These are phyloP conservation scores for Draba incana DNA, from an alignment of 345 rosid species.

Conservation along the genomic window DNA sequence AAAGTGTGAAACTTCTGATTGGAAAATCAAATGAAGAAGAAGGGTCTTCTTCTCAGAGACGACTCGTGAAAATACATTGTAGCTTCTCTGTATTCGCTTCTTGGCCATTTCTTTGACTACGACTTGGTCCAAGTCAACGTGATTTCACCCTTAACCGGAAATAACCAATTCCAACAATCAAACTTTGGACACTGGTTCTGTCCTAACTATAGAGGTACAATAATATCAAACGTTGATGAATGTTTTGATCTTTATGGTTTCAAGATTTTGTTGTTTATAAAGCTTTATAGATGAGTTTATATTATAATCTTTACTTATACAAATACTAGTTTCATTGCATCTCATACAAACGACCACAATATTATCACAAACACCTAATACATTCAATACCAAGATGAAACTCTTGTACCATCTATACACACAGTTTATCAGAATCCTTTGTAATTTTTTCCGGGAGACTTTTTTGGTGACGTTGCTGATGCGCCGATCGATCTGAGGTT, in stretches of 20 bases:
- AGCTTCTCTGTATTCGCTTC: not conserved
- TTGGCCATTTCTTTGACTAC: not conserved
- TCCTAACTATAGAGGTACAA: not conserved
- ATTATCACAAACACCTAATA: slow-evolving; percentile 27
- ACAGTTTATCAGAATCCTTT: slow-evolving; percentile 41
- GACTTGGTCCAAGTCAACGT: slow-evolving; percentile 1
- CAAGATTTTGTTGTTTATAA: not conserved
- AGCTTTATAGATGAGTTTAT: slow-evolving; percentile 22
- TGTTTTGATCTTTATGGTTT: not conserved
- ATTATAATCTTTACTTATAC: slow-evolving; percentile 25
- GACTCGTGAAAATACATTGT: slow-evolving; percentile 2
- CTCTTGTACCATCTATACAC: slow-evolving; percentile 35
- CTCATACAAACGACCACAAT: slow-evolving; percentile 35
- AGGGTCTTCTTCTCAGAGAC: slow-evolving; percentile 10
- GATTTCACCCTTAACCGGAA: not conserved
- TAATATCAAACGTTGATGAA: not conserved
- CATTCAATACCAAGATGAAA: slow-evolving; percentile 37
- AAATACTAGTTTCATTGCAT: slow-evolving; percentile 24
- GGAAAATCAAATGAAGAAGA: not conserved
- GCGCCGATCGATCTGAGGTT: slow-evolving; percentile 38
- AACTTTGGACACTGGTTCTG: not conserved
- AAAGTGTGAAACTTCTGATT: not conserved
- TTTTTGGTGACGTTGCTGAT: slow-evolving; percentile 43
- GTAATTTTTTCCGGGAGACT: slow-evolving; percentile 42
- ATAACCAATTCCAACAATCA: not conserved